Base-by-base conservation (phyloP, 2,329 filamentous ascomycete species). In the Fusarium vanettenii region DNA sequence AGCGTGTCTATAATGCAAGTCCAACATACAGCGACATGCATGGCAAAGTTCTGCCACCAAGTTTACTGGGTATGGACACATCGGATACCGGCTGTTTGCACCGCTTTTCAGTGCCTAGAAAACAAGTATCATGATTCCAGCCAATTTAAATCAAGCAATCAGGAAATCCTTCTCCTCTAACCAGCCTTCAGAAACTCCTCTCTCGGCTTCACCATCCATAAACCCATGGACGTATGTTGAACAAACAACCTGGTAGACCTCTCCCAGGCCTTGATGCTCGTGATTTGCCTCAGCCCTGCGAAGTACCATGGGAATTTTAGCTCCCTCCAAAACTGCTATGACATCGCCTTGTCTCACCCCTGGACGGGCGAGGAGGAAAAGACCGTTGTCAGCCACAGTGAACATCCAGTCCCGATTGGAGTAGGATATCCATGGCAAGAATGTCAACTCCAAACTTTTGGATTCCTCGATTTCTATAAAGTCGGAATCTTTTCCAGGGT, bases 171-270 rank as follows among this genome's bases (percentile, higher is more conserved):
- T 18, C 52, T 66, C 72, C n/a, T 61, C 4, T 5, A 74, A 14
- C 64, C 60, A 72, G 0, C 61, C 59, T 7, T 69, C n/a, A 0
- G 8, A 2, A 1, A 72, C 65, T 0, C 50, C 68, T 9, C 2
- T 5, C 8, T 73, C 62, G 0, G 43, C 66, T 31, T 73, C 31
- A 0, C 72, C 63, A 31, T 75, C 69, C 72, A 74, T 75, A 6
- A 74, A 73, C 0, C 69, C 72, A n/a, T 74, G 72, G 1, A 74
- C 66, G 14, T 74, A 74, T 1, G 72, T 27, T 0, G 69, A 35
- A 5, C 69, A 43, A 4, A 74, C 66, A 10, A 74, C 5, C 5
- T 13, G 59, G 9, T 72, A 75, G 1, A 61, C 9, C 1, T 55
- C 33, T 1, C 2, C 10, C 1, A 25, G 5, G 3, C 14, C n/a